phyloP scores from a whole-genome alignment of 768 basidiomycete species.

The Amanita phalloides region DNA sequence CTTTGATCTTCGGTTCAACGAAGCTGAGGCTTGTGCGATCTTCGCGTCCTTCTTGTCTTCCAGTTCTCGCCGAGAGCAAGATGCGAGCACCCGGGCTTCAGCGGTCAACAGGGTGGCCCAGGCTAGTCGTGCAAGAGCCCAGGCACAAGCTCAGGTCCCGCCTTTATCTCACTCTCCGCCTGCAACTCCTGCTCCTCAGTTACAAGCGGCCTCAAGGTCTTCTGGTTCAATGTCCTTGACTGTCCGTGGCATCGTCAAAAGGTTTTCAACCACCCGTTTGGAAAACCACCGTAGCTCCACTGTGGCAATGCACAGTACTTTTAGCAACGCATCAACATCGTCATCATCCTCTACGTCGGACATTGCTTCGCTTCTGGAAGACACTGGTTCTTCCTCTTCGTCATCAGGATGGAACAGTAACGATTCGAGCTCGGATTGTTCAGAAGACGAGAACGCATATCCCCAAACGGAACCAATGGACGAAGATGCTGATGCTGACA shows the following conservation, averaged over 20 bases:
- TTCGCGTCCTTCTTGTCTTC: slow-evolving; percentile 62
- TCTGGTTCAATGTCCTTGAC: slow-evolving; percentile 34
- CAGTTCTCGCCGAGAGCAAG: slow-evolving; percentile 15
- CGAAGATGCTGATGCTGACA: slow-evolving; percentile 12
- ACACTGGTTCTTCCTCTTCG: slow-evolving; percentile 49
- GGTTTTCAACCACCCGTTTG: slow-evolving; percentile 37
- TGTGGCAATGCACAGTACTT: slow-evolving; percentile 32
- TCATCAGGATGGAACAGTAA: slow-evolving; percentile 41
- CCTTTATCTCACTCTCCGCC: slow-evolving; percentile 26
- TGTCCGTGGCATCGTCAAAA: slow-evolving; percentile 49
- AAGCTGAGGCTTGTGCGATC: slow-evolving; percentile 60
- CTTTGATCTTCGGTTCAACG: slow-evolving; percentile 85
- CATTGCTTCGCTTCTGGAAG: slow-evolving; percentile 52
- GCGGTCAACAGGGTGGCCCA: slow-evolving; percentile 45
- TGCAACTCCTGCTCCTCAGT: slow-evolving; percentile 10
- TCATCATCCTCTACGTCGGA: slow-evolving; percentile 40
- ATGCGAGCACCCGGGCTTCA: slow-evolving; percentile 33
- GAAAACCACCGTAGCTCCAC: slow-evolving; percentile 15
- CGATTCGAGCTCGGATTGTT: slow-evolving; percentile 18
- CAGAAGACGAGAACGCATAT: slow-evolving; percentile 37
- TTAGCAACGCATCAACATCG: slow-evolving; percentile 29
- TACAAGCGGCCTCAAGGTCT: slow-evolving; percentile 25
- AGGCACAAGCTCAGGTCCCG: slow-evolving; percentile 16
- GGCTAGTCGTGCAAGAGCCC: slow-evolving; percentile 41
- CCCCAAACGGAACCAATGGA: slow-evolving; percentile 17